A percentile compares a stretch with the other conserved stretches of the same genome.
phyloP scores from a whole-genome alignment of 805 yeast species.

The Kurtzmaniella fragi region DNA sequence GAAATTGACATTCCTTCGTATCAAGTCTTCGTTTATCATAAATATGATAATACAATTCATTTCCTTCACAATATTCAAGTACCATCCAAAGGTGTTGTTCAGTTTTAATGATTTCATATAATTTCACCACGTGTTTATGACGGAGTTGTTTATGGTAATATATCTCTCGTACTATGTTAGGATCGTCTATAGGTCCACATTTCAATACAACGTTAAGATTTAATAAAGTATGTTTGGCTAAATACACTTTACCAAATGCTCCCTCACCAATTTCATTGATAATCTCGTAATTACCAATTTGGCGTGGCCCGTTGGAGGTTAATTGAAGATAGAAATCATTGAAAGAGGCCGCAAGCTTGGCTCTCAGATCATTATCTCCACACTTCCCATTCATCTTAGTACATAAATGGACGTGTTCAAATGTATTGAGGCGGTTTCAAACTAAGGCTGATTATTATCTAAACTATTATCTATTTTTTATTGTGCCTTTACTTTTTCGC shows the following conservation, averaged over 20 bases:
- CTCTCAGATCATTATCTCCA: slow-evolving; percentile 28
- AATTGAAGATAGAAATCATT: slow-evolving; percentile 47
- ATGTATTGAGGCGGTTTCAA: no score
- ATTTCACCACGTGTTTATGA: slow-evolving; percentile 77
- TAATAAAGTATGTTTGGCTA: slow-evolving; percentile 75
- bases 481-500: no score
- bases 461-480: no score
- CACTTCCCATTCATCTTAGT: slow-evolving; percentile 13
- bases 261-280: slow-evolving; percentile 82
- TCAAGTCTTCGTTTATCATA: slow-evolving; percentile 48
- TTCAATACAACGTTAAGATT: slow-evolving; percentile 76
- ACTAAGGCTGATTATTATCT: no score
- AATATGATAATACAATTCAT: slow-evolving; percentile 67
- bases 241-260: slow-evolving; percentile 84
- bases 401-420: no score
- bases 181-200: slow-evolving; percentile 71
- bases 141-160: slow-evolving; percentile 80
- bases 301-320: slow-evolving; percentile 46
- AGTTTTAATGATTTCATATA: slow-evolving; percentile 82
- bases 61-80: slow-evolving; percentile 83
- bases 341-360: slow-evolving; percentile 59
- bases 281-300: slow-evolving; percentile 79
- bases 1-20: slow-evolving; percentile 41
- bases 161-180: slow-evolving; percentile 85
- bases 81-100: slow-evolving; percentile 82